Conservation (phyloP, 2,329 filamentous ascomycete species). For the Ceratocystis huliohia region DNA sequence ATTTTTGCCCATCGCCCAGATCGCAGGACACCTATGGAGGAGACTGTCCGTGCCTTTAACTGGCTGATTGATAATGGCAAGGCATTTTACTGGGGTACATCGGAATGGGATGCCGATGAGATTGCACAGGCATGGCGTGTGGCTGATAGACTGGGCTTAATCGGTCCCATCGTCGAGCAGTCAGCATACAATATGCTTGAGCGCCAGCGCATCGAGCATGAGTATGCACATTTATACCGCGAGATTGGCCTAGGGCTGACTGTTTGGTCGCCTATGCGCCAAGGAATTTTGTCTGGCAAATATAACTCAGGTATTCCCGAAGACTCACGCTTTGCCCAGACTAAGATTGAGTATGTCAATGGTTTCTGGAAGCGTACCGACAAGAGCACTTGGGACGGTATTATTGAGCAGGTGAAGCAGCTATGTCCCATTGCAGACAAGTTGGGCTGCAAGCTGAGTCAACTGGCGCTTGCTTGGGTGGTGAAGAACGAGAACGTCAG, state of each 20-base stretch:
- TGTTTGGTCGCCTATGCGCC: slow-evolving; percentile 46
- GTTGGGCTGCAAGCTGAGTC: slow-evolving; percentile 45
- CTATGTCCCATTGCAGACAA: slow-evolving; percentile 51
- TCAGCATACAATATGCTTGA: slow-evolving; percentile 53
- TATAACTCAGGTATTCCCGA: slow-evolving; percentile 48
- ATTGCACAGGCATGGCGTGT: slow-evolving; percentile 50
- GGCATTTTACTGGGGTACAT: slow-evolving; percentile 59
- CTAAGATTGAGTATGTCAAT: slow-evolving; percentile 43
- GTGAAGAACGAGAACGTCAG: slow-evolving; percentile 49
- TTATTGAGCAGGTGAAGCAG: slow-evolving; percentile 47
- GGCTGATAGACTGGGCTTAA: slow-evolving; percentile 46
- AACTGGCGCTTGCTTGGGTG: slow-evolving; percentile 50
- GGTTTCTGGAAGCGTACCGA: slow-evolving; percentile 40
- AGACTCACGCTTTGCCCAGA: slow-evolving; percentile 44
- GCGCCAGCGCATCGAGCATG: slow-evolving; percentile 49
- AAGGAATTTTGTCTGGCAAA: slow-evolving; percentile 52
- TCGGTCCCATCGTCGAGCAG: slow-evolving; percentile 55
- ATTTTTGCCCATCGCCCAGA: slow-evolving; percentile 59
- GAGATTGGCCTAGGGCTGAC: slow-evolving; percentile 49
- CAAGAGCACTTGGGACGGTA: slow-evolving; percentile 40
- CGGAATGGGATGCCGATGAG: slow-evolving; percentile 54
- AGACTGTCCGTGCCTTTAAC: slow-evolving; percentile 59
- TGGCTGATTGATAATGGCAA: slow-evolving; percentile 54
- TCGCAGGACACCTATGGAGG: slow-evolving; percentile 55
- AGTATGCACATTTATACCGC: slow-evolving; percentile 48